Conservation (phyloP, 495 filamentous ascomycete genomes). For the Podospora appendiculata region DNA sequence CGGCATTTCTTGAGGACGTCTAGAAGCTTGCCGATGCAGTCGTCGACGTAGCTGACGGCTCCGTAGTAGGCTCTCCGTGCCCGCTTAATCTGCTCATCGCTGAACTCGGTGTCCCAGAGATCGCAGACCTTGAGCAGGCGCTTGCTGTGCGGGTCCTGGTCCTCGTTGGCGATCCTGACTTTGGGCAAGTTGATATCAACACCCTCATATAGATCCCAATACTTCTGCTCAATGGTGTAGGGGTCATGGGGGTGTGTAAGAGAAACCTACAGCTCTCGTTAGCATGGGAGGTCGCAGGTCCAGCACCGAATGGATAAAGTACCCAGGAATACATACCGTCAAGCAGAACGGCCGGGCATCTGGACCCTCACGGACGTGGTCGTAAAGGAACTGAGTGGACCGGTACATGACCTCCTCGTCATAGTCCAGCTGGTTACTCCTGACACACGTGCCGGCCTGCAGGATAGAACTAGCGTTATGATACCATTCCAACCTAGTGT, state of each 20-base stretch:
- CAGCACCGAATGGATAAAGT: neutral
- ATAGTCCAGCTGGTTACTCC: slow-evolving; percentile 90
- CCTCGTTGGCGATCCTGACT: slow-evolving; percentile 61
- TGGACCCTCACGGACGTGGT: slow-evolving; percentile 65
- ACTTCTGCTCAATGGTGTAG: slow-evolving; percentile 81
- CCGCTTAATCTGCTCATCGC: slow-evolving; percentile 68
- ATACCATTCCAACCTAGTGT: slow-evolving; percentile 79
- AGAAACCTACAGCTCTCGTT: slow-evolving; percentile 47
- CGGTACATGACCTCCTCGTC: slow-evolving; percentile 89
- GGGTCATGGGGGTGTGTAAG: slow-evolving; percentile 90
- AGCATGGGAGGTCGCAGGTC: neutral
- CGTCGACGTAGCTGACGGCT: slow-evolving; percentile 82
- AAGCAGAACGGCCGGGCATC: slow-evolving; percentile 70
- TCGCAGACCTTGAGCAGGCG: slow-evolving; percentile 76
- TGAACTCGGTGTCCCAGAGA: slow-evolving; percentile 66
- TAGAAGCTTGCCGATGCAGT: slow-evolving; percentile 74
- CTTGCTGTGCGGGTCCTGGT: slow-evolving; percentile 76
- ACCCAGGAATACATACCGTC: slow-evolving; percentile 40
- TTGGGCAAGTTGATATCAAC: slow-evolving; percentile 79
- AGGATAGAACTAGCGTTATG: slow-evolving; percentile 86
- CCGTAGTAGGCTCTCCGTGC: slow-evolving; percentile 82
- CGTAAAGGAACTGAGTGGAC: slow-evolving; percentile 73
- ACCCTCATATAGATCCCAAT: slow-evolving; percentile 80
- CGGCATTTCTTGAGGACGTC: slow-evolving; percentile 64
- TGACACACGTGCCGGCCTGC: slow-evolving; percentile 73